phyloP scores from a whole-genome alignment of 495 filamentous ascomycete genomes.

The Podospora comata region DNA sequence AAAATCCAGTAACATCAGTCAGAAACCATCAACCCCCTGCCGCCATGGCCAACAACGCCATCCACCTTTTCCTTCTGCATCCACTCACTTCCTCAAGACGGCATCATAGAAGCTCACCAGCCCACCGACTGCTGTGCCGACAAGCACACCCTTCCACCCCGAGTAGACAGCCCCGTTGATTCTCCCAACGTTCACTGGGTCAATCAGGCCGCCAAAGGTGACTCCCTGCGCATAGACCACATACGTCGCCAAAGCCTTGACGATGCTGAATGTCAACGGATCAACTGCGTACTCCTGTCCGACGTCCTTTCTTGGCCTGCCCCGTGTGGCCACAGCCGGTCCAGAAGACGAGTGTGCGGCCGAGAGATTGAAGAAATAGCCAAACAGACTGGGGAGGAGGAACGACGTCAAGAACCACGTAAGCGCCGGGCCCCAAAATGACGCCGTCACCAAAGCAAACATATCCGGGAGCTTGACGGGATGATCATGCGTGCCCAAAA shows the following conservation, averaged over 20 bases:
- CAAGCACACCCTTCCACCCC: conserved; percentile 65
- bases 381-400: conserved; percentile 63
- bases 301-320: conserved; percentile 8
- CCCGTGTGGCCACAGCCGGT: conserved; percentile 30
- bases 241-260: conserved; percentile 75
- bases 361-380: conserved; percentile 86
- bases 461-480: conserved; percentile 72
- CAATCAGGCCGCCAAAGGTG: conserved; percentile 61
- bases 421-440: conserved; percentile 78
- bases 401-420: conserved; percentile 75
- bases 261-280: conserved; percentile 83
- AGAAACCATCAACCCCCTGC: neutral
- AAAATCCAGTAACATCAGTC: no score
- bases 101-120: conserved; percentile 79
- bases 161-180: conserved; percentile 68
- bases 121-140: conserved; percentile 66
- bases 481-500: conserved; percentile 48
- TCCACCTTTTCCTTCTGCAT: neutral
- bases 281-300: conserved; percentile 60
- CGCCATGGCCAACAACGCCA: neutral
- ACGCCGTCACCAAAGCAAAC: conserved; percentile 69
- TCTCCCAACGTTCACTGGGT: conserved; percentile 53
- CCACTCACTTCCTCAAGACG: conserved; percentile 63
- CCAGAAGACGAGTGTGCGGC: conserved; percentile 32
- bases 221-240: conserved; percentile 71